Evolutionary conservation across 441 rosid species (phyloP).

Genomic region (Syzygium malaccense): DNA sequence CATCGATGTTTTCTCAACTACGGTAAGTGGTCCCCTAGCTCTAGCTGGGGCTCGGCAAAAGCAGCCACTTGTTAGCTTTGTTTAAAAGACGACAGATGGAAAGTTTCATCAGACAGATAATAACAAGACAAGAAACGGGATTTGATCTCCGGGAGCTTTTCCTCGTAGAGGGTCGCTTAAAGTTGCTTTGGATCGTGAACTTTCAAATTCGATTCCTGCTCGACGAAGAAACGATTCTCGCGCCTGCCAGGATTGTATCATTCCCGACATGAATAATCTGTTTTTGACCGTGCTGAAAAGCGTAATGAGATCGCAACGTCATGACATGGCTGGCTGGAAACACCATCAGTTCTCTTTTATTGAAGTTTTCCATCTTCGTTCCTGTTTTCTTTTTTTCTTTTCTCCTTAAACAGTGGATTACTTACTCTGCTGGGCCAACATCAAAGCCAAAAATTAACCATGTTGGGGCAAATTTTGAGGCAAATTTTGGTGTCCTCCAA

Average conservation of each 20-base stretch:
- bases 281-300: neutral
- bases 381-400: neutral
- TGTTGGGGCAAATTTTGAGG: neutral
- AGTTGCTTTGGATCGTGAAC: neutral
- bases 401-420: neutral
- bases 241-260: neutral
- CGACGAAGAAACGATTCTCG: neutral
- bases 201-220: neutral
- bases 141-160: neutral
- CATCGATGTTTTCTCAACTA: neutral
- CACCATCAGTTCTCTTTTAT: neutral
- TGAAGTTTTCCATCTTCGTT: neutral
- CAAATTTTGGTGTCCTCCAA: neutral
- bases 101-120: neutral
- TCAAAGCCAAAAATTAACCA: neutral
- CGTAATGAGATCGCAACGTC: neutral
- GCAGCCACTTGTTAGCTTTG: neutral
- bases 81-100: neutral
- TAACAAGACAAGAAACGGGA: neutral
- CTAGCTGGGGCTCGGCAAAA: neutral
- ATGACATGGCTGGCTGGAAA: neutral
- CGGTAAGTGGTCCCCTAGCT: neutral
- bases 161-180: neutral
- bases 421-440: neutral
- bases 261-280: too few species aligned